These are phyloP conservation scores for Ophiocordyceps unilateralis DNA, from an alignment of 2,329 filamentous ascomycete species.

Conservation along the genomic window DNA sequence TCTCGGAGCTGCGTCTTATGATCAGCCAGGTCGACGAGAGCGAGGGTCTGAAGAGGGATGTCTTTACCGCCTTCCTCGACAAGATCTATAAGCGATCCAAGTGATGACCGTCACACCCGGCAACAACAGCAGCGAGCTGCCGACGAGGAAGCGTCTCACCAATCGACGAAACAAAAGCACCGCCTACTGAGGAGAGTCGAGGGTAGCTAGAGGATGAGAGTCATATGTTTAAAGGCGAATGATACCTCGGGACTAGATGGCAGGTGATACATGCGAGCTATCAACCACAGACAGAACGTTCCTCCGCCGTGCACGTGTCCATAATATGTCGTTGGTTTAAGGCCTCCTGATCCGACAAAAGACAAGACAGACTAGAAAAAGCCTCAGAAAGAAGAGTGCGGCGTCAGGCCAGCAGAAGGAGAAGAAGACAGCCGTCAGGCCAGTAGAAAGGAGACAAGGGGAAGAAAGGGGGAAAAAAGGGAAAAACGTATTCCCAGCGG, in stretches of 20 bases:
- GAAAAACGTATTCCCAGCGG: not conserved
- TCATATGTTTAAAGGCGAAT: not conserved
- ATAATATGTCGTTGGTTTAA: not conserved
- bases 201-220: not conserved
- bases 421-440: too few species aligned
- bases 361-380: too few species aligned
- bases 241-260: not conserved
- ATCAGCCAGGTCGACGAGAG: conserved; percentile 73
- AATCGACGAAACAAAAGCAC: too few species aligned
- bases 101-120: too few species aligned
- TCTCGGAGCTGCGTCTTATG: conserved; percentile 56
- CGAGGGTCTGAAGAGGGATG: conserved; percentile 71
- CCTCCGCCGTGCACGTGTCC: not conserved
- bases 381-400: too few species aligned
- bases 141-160: too few species aligned
- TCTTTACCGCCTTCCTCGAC: conserved; percentile 77
- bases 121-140: too few species aligned
- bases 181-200: not conserved
- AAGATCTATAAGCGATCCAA: conserved; percentile 99
- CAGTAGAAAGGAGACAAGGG: not conserved
- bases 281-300: not conserved
- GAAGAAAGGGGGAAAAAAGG: not conserved
- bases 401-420: not conserved
- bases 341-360: too few species aligned
- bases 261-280: not conserved